Percentiles rank a stretch among this genome's conserved stretches.
These are phyloP conservation scores for Leishmania tropica DNA, from an alignment of 208 protist species.

Conservation along the genomic window DNA sequence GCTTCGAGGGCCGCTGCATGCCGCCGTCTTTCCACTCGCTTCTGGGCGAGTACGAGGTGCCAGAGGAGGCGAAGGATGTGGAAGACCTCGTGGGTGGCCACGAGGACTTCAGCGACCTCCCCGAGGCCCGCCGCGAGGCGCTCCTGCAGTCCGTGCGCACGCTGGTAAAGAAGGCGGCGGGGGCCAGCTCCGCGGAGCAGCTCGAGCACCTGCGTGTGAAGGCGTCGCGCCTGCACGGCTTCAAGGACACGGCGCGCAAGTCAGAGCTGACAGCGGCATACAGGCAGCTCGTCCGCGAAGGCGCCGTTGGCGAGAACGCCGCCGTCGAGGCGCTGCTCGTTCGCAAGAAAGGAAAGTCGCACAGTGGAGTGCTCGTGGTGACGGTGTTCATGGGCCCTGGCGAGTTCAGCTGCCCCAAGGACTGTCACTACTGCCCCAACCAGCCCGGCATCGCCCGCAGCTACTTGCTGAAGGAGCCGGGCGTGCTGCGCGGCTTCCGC, in stretches of 20 bases:
- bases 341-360: constrained; percentile 83
- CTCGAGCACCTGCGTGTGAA: constrained; percentile 80
- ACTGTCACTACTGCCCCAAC: constrained; percentile 95
- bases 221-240: constrained; percentile 74
- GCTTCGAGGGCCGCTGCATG: constrained; percentile 72
- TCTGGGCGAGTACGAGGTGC: constrained; percentile 61
- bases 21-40: constrained; percentile 46
- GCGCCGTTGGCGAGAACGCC: constrained; percentile 40
- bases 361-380: constrained; percentile 93
- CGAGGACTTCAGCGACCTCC: constrained; percentile 83
- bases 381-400: constrained; percentile 93
- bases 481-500: constrained; percentile 88
- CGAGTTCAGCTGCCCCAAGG: constrained; percentile 92
- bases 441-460: constrained; percentile 90
- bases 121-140: constrained; percentile 58
- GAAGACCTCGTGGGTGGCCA: constrained; percentile 78
- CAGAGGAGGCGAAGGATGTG: constrained; percentile 81
- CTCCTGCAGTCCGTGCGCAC: constrained; percentile 71
- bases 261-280: constrained; percentile 89
- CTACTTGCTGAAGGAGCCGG: constrained; percentile 93
- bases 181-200: constrained; percentile 36
- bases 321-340: constrained; percentile 78
- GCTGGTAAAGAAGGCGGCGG: constrained; percentile 40
- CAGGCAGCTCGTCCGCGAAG: constrained; percentile 74
- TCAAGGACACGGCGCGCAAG: constrained; percentile 88